Percentiles rank a stretch among this genome's conserved stretches.
Evolutionary conservation across 2,329 filamentous ascomycete genomes (phyloP).

Genomic region (Cladosporium austrohemisphaericum): DNA sequence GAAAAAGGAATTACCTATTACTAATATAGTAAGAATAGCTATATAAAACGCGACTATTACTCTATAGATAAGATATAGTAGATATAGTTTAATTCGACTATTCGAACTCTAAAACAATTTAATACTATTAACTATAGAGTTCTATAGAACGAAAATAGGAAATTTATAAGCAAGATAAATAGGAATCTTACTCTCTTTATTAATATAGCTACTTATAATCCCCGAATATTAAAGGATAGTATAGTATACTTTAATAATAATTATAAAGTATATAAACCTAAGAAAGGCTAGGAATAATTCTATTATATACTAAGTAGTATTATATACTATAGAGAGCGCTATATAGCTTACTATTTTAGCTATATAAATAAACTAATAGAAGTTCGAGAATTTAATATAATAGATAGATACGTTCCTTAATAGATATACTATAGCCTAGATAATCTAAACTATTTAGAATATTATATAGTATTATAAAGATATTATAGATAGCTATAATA

Average conservation of each 20-base stretch:
- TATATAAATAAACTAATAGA: not conserved
- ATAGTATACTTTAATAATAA: not conserved
- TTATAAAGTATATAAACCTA: not conserved
- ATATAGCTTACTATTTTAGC: not conserved
- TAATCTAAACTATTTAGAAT: not conserved
- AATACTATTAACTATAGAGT: not conserved
- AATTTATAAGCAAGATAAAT: too few relatives aligned
- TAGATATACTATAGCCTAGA: too few relatives aligned
- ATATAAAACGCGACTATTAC: not conserved
- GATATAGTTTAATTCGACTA: not conserved
- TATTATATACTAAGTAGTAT: not conserved
- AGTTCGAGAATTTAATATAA: not conserved
- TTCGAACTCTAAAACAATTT: not conserved
- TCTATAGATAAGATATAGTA: not conserved
- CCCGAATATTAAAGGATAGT: not conserved
- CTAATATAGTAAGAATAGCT: not conserved
- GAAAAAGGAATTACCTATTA: not conserved
- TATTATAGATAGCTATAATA: not conserved
- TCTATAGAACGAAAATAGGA: not conserved
- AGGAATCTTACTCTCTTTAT: too few relatives aligned
- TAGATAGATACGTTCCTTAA: not conserved
- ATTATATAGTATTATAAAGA: not conserved
- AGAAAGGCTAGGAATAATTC: not conserved
- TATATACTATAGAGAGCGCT: not conserved
- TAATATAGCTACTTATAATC: too few relatives aligned